Conservation (phyloP, 78 protist genomes). For the Bodo saltans region DNA sequence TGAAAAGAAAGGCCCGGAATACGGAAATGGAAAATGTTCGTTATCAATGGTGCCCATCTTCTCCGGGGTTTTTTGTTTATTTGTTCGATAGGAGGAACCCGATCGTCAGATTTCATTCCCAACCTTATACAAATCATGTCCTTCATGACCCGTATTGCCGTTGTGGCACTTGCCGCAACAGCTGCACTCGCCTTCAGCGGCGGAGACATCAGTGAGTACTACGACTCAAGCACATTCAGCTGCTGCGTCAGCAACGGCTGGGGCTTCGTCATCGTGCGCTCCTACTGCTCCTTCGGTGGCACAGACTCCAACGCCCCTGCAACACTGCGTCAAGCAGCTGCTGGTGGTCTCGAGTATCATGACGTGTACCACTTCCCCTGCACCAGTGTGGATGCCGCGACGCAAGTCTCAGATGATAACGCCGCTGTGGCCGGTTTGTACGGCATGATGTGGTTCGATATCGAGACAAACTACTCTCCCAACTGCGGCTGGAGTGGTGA, state of each 20-base stretch:
- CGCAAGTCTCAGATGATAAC: not conserved
- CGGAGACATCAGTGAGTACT: no score
- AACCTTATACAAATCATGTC: no score
- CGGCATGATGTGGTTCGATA: conserved; percentile 5
- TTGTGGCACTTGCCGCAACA: no score
- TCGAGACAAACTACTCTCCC: not conserved
- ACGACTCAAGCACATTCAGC: no score
- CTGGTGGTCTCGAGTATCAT: not conserved
- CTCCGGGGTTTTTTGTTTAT: no score
- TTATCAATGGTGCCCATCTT: no score
- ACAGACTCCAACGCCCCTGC: not conserved
- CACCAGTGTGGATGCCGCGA: not conserved
- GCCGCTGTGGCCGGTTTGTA: not conserved
- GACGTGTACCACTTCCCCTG: not conserved
- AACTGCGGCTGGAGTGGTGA: not conserved
- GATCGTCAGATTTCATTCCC: no score
- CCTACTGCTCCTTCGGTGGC: not conserved
- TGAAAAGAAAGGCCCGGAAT: no score
- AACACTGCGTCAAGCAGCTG: not conserved
- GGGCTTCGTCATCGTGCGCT: not conserved
- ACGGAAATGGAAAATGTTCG: no score
- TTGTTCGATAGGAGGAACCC: no score
- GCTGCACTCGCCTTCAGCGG: no score
- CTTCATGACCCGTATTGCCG: no score
- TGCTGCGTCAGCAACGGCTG: not conserved